Percentiles rank a stretch among this genome's conserved stretches.
Conservation (phyloP, 345 rosid genomes). For the Clarkia xantiana region DNA sequence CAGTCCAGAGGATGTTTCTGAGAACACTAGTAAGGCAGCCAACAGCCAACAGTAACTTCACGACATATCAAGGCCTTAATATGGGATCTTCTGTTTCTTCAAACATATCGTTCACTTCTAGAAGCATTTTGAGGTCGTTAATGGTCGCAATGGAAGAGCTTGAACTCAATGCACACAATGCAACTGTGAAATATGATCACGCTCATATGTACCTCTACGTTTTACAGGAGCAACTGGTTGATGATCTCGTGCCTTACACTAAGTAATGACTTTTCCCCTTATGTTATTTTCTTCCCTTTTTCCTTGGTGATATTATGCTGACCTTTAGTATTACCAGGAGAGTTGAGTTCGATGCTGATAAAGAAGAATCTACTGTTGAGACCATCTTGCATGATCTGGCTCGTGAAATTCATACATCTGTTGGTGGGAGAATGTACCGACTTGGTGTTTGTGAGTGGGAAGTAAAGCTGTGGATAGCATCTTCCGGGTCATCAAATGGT, state of each 20-base stretch:
- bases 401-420: conserved; percentile 54
- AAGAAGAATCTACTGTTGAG: conserved; percentile 63
- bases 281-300: background rate
- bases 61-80: conserved; percentile 47
- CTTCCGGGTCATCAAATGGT: conserved; percentile 76
- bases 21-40: conserved; percentile 93
- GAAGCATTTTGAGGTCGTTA: conserved; percentile 75
- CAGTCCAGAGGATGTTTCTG: conserved; percentile 84
- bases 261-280: conserved; percentile 26
- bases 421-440: conserved; percentile 87
- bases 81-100: conserved; percentile 27
- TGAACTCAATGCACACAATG: conserved; percentile 83
- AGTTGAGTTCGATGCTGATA: conserved; percentile 51
- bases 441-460: conserved; percentile 97
- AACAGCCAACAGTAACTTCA: conserved; percentile 35
- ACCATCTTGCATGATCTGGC: conserved; percentile 64
- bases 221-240: conserved; percentile 70
- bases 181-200: conserved; percentile 67
- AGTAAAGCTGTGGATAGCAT: conserved; percentile 84
- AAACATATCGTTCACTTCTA: conserved; percentile 58
- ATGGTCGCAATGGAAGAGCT: conserved; percentile 94
- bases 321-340: conserved; percentile 45
- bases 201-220: conserved; percentile 95
- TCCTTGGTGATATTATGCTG: background rate
- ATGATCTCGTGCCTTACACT: conserved; percentile 79